Evolutionary conservation across 306 rosid species (phyloP), one percentile per base, ranked within the genome.

Genomic region (Luffa acutangula): DNA sequence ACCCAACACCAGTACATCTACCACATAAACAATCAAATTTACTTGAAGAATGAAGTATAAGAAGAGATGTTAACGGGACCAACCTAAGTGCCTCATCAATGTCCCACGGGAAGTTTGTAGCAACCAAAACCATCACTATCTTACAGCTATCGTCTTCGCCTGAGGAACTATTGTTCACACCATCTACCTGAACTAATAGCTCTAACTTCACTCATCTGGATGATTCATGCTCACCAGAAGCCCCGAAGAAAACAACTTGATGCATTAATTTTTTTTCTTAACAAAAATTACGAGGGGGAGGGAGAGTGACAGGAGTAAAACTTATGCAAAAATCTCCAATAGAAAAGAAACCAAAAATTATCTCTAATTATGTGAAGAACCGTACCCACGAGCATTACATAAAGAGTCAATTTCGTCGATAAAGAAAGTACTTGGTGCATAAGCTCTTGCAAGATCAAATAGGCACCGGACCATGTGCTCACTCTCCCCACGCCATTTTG

Each of bases 401-500:
- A 91, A 94, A 59, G 99, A 93, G 91, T 96, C 99, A 57, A 96
- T 96, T 87, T 96, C 99, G 73, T 96, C 99, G 45, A 96, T 96
- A 86, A 96, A 96, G 83, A 96, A 91, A 34, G 99, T 96, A 87
- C 99, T 96, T 8, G 99, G 99, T 1, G 99, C 97, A 90, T 96
- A 93, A 63, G 99, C 92, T 88, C 99, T 88, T 59, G 99, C 98
- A 88, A 96, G 98, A 84, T 96, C 99, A 88, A 96, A 96, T 82
- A 93, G 88, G 82, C 99, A 96, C 76, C 94, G 93, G 37, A 93
- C 99, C 99, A 96, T 96, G 21, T 98, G 97, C 83, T 96, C 99
- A 88, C 99, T 96, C 87, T 96, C 99, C 15, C 99, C 99, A 39
- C 97, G 99, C 99, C 99, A 96, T 83, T 96, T 96, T 33, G 99